These are phyloP conservation scores for Ophiostoma ips DNA, from an alignment of 2,329 filamentous ascomycete genomes.

Conservation along the genomic window DNA sequence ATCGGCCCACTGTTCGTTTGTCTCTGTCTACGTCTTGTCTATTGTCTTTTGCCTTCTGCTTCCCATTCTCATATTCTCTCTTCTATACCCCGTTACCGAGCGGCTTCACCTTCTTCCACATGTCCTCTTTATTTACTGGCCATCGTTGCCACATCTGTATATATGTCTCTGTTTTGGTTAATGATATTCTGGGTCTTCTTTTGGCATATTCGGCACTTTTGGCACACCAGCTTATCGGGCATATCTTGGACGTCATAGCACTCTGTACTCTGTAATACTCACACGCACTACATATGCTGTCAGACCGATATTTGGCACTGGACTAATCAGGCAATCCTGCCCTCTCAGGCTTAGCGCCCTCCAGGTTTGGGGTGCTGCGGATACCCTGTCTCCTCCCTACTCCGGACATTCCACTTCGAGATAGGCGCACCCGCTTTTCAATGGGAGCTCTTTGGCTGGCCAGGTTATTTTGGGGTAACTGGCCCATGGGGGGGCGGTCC, in stretches of 20 bases:
- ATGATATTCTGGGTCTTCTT: not conserved
- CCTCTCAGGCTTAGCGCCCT: slow-evolving; percentile 1
- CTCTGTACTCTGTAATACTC: too few relatives aligned
- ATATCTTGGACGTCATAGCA: too few relatives aligned
- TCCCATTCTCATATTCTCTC: not conserved
- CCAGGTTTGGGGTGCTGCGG: too few relatives aligned
- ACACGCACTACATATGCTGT: too few relatives aligned
- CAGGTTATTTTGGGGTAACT: slow-evolving; percentile 3
- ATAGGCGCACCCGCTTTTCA: not conserved
- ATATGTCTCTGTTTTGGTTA: too few relatives aligned
- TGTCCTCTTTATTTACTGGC: not conserved
- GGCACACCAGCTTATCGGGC: too few relatives aligned
- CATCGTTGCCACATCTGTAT: not conserved
- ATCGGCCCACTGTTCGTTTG: too few relatives aligned
- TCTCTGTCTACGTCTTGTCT: not conserved
- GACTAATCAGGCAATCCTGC: slow-evolving; percentile 7
- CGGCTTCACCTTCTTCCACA: not conserved
- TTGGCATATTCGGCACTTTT: not conserved
- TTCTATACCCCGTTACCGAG: not conserved
- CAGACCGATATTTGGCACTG: too few relatives aligned
- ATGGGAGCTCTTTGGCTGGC: slow-evolving; percentile 3
- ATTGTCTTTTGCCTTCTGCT: not conserved
- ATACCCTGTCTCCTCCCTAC: not conserved
- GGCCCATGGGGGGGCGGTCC: not conserved
- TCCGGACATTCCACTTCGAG: too few relatives aligned